Conservation (phyloP, 768 basidiomycete species). For the Mycena vitilis region DNA sequence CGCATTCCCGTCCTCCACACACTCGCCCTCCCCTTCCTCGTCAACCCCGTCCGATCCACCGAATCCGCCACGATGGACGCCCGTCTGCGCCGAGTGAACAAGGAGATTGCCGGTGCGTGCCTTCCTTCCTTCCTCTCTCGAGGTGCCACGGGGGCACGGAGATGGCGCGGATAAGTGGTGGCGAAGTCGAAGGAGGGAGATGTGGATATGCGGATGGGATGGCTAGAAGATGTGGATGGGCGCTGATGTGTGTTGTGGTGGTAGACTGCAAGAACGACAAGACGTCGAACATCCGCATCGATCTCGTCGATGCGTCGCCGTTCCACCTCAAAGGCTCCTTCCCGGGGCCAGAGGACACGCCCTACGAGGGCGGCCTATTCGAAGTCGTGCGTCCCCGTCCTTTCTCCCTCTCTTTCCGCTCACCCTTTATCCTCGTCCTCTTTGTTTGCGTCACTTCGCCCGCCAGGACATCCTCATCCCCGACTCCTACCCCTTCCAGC, state of each 20-base stretch:
- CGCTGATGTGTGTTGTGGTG: background rate
- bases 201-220: too few relatives aligned
- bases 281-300: slow-evolving; percentile 86
- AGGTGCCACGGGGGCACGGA: background rate
- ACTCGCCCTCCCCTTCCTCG: too few relatives aligned
- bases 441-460: background rate
- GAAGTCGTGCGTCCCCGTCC: slow-evolving; percentile 82
- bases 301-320: slow-evolving; percentile 88
- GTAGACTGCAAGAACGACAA: slow-evolving; percentile 96
- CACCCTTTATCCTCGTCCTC: too few relatives aligned
- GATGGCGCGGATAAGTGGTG: background rate
- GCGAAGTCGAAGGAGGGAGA: too few relatives aligned
- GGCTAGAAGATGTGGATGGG: too few relatives aligned
- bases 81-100: slow-evolving; percentile 89
- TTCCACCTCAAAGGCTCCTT: slow-evolving; percentile 95
- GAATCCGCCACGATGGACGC: slow-evolving; percentile 73
- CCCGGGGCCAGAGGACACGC: slow-evolving; percentile 91
- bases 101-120: slow-evolving; percentile 85
- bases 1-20: background rate
- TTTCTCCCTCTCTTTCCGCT: too few relatives aligned
- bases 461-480: slow-evolving; percentile 91
- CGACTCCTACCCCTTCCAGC: slow-evolving; percentile 91
- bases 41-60: background rate
- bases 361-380: slow-evolving; percentile 92
- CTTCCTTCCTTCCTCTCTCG: background rate